A percentile compares a stretch with the other conserved stretches of the same genome.
phyloP scores from a whole-genome alignment of 169 alveolate genomes.

The Cardiosporidium cionae region DNA sequence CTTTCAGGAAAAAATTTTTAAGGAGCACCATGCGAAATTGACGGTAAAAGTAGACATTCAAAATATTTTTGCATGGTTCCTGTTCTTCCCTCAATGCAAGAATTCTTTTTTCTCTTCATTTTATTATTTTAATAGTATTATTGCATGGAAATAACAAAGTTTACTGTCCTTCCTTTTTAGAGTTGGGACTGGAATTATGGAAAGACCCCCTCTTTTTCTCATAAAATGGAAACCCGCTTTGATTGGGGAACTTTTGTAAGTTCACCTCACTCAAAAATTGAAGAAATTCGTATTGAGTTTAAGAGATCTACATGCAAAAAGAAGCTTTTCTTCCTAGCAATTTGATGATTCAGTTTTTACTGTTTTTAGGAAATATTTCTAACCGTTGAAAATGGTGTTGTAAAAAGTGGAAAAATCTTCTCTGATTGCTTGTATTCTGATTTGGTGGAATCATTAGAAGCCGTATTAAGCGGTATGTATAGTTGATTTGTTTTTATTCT shows the following conservation, averaged over 20 bases:
- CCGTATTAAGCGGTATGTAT: neutral
- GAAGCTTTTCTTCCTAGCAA: neutral
- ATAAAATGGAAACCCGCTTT: slow-evolving; percentile 54
- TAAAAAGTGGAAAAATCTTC: neutral
- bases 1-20: no score
- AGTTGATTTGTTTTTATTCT: neutral
- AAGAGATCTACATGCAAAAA: neutral
- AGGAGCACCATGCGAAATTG: no score
- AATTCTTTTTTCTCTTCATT: no score
- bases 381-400: neutral
- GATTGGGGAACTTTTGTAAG: slow-evolving; percentile 59
- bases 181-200: slow-evolving; percentile 73
- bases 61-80: no score
- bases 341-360: no score
- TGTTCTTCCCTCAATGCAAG: no score
- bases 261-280: neutral
- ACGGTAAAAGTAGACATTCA: no score
- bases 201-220: slow-evolving; percentile 60
- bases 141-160: no score
- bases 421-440: neutral
- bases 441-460: neutral
- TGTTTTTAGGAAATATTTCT: neutral
- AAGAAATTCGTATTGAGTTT: no score
- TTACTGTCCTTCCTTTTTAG: neutral
- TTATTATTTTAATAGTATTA: no score